Percentiles rank a stretch among this genome's conserved stretches.
These are phyloP conservation scores for Debaryomyces sp. DNA, from an alignment of 1,139 yeast genomes.

Conservation along the genomic window DNA sequence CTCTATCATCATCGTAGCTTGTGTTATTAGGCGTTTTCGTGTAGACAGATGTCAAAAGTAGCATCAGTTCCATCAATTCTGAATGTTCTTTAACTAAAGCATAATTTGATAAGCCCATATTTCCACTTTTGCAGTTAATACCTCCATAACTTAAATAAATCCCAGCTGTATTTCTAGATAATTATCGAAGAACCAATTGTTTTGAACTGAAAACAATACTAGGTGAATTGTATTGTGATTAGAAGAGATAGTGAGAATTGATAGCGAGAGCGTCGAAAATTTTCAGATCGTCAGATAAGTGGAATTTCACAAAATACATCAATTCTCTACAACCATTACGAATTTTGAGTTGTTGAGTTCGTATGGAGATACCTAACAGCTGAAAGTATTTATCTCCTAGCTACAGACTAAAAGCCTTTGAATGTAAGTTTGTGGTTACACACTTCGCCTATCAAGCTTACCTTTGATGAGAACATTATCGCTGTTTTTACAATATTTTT, in stretches of 20 bases:
- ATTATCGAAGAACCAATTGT: background rate
- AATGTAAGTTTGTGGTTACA: too few relatives aligned
- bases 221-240: background rate
- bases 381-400: background rate
- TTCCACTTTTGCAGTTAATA: background rate
- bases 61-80: background rate
- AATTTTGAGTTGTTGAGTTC: background rate
- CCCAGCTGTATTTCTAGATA: background rate
- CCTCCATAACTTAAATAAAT: background rate
- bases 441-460: too few relatives aligned
- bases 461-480: too few relatives aligned
- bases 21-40: background rate
- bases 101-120: background rate
- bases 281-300: background rate
- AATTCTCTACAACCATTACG: background rate
- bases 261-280: background rate
- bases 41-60: background rate
- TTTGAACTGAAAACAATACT: background rate
- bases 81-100: background rate
- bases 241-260: background rate
- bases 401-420: too few relatives aligned
- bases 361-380: background rate
- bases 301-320: background rate
- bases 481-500: too few relatives aligned
- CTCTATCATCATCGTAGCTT: background rate